phyloP scores from a whole-genome alignment of 2,329 filamentous ascomycete species.

The Fusarium neocosmosporiellum region DNA sequence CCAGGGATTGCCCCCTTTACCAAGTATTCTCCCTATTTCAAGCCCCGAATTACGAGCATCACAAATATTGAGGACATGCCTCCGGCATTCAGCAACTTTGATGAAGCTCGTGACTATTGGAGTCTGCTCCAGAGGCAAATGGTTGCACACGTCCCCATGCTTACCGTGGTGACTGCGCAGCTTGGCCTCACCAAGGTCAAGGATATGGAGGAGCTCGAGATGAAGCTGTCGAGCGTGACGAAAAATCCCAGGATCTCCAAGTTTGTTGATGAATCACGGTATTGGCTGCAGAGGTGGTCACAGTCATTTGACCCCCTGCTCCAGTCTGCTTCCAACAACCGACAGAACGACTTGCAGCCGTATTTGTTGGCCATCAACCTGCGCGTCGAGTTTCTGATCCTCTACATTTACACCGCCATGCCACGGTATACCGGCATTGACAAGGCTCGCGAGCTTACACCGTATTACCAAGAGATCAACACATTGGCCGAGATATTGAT shows the following conservation, averaged over 20 bases:
- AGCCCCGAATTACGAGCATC: constrained; percentile 46
- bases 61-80: constrained; percentile 50
- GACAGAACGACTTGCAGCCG: constrained; percentile 29
- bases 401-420: constrained; percentile 53
- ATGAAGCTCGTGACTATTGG: constrained; percentile 54
- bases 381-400: constrained; percentile 56
- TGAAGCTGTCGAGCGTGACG: constrained; percentile 47
- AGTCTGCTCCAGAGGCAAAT: constrained; percentile 50
- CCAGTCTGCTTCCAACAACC: constrained; percentile 39
- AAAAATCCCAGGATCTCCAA: constrained; percentile 44
- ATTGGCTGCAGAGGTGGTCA: constrained; percentile 55
- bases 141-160: constrained; percentile 51
- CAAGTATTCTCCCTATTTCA: constrained; percentile 52
- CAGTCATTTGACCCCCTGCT: constrained; percentile 53
- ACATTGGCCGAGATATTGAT: constrained; percentile 52
- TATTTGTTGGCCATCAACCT: constrained; percentile 55
- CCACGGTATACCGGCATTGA: constrained; percentile 52
- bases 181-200: constrained; percentile 45
- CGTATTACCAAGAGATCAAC: constrained; percentile 56
- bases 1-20: constrained; percentile 52
- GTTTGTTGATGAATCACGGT: constrained; percentile 51
- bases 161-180: constrained; percentile 46
- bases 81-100: constrained; percentile 44
- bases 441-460: constrained; percentile 52
- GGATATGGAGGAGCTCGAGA: constrained; percentile 43